These are phyloP conservation scores for Neoarthrinium moseri DNA, from an alignment of 2,329 filamentous ascomycete species.

Conservation along the genomic window DNA sequence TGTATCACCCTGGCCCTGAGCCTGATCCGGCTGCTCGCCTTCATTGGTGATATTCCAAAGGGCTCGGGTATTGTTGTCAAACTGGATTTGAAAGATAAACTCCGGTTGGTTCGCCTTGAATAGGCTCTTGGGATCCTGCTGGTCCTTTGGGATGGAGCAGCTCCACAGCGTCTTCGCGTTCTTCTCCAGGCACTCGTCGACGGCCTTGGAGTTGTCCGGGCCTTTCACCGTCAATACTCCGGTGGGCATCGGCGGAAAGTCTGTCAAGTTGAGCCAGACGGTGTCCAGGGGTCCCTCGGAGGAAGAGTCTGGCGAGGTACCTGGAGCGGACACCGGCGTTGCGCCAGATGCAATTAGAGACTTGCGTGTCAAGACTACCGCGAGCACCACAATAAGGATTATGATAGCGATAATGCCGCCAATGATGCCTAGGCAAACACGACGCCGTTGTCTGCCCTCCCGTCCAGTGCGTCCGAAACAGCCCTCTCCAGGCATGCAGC, in stretches of 20 bases:
- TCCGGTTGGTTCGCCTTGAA: constrained; percentile 70
- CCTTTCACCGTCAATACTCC: constrained; percentile 78
- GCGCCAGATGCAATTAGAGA: background rate
- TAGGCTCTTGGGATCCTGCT: constrained; percentile 62
- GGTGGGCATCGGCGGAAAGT: constrained; percentile 82
- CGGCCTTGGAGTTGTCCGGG: constrained; percentile 63
- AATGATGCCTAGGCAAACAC: constrained; percentile 56
- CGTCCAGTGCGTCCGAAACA: constrained; percentile 64
- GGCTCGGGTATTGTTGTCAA: constrained; percentile 58
- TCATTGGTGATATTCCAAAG: constrained; percentile 45
- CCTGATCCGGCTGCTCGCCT: constrained; percentile 17
- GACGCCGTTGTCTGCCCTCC: constrained; percentile 62
- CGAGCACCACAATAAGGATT: constrained; percentile 56
- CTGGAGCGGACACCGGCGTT: background rate
- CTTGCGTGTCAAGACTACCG: constrained; percentile 52
- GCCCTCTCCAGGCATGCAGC: constrained; percentile 60
- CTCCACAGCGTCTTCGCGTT: constrained; percentile 71
- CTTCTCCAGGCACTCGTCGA: constrained; percentile 68
- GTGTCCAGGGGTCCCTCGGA: constrained; percentile 33
- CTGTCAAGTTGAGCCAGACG: constrained; percentile 80
- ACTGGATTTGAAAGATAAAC: constrained; percentile 76
- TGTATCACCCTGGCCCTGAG: background rate
- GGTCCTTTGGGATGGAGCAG: constrained; percentile 77
- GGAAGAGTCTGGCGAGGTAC: background rate
- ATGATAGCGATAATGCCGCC: constrained; percentile 52